These are phyloP conservation scores for Russula sp. DNA, from an alignment of 768 basidiomycete genomes.

Conservation along the genomic window DNA sequence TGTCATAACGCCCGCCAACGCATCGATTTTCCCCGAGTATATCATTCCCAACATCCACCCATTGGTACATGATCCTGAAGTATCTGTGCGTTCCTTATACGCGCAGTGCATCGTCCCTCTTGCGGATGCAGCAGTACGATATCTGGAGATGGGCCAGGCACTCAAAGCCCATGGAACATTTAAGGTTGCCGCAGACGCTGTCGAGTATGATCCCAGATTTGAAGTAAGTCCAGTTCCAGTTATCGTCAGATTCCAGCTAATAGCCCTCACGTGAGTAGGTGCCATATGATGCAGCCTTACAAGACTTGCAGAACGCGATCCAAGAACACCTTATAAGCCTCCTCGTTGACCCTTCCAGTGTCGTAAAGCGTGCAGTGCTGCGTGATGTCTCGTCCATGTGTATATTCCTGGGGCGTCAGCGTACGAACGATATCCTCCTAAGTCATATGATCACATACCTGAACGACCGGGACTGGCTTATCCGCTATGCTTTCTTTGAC, in stretches of 20 bases:
- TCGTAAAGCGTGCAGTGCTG: constrained; percentile 87
- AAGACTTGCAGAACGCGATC: constrained; percentile 78
- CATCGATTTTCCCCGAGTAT: constrained; percentile 88
- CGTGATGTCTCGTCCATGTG: constrained; percentile 85
- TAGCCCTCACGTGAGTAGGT: constrained; percentile 44
- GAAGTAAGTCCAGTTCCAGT: constrained; percentile 42
- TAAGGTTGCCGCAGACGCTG: constrained; percentile 53
- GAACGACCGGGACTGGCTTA: constrained; percentile 88
- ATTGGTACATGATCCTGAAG: constrained; percentile 76
- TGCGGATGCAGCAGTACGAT: constrained; percentile 80
- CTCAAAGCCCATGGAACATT: constrained; percentile 77
- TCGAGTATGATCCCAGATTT: constrained; percentile 70
- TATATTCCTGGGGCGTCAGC: constrained; percentile 87
- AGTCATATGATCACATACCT: constrained; percentile 82
- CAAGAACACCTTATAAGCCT: constrained; percentile 84
- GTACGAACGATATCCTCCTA: constrained; percentile 90
- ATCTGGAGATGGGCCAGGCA: constrained; percentile 91
- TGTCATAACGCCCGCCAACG: constrained; percentile 58
- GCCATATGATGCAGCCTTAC: constrained; percentile 82
- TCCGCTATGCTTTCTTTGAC: constrained; percentile 91
- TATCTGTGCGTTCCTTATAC: constrained; percentile 72
- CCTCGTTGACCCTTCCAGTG: constrained; percentile 81
- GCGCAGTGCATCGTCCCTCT: constrained; percentile 83
- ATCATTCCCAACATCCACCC: constrained; percentile 87
- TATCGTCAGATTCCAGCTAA: background rate